Evolutionary conservation across 805 yeast species (phyloP), one percentile per base, ranked within the genome.

Genomic region (Blastobotrys chiropterorum): DNA sequence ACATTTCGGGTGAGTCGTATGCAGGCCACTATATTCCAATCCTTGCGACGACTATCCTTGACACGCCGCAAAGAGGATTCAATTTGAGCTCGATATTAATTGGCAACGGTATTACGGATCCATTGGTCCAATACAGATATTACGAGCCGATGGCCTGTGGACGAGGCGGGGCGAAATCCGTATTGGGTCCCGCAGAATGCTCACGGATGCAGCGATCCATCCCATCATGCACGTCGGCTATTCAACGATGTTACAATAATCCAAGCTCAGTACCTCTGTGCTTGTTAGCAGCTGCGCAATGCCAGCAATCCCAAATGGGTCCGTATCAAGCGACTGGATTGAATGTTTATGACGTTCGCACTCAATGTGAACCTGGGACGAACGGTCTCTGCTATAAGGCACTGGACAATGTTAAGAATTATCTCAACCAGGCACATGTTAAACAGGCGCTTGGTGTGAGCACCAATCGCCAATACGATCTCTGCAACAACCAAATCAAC

Each of bases 111-210:
- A 79, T 90, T 59, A 88, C 96, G 38, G 95, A 89, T 67, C 85
- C 95, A 2, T 72, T 85, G 53, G 76, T 79, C 44, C 97, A 90
- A 74, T 83, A 85, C 63, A 78, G 78, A 53, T 82, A 82, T 68
- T 90, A 88, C 65, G 81, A 85, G 67, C 95, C 95, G 57, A 90
- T 92, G 97, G 95, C 95, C 2, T 92, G 98, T 70, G 90, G 95
- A 47, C 67, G 78, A 57, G 95, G 95, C 55, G 96, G 95, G 2
- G 77, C 78, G 60, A 79, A 80, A 19, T 73, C 88, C n/a, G 86
- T 85, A 2, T 71, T 87, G 56, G 71, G 75, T 13, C 82, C 81
- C n/a, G 81, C 78, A 50, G 81, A 80, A 56, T 88, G 96, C 72
- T 76, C 77, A 31, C 70, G 73, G 45, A 85, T 87, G 90, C 64